phyloP scores from a whole-genome alignment of 2,329 filamentous ascomycete genomes.

The Trichoderma harzianum region DNA sequence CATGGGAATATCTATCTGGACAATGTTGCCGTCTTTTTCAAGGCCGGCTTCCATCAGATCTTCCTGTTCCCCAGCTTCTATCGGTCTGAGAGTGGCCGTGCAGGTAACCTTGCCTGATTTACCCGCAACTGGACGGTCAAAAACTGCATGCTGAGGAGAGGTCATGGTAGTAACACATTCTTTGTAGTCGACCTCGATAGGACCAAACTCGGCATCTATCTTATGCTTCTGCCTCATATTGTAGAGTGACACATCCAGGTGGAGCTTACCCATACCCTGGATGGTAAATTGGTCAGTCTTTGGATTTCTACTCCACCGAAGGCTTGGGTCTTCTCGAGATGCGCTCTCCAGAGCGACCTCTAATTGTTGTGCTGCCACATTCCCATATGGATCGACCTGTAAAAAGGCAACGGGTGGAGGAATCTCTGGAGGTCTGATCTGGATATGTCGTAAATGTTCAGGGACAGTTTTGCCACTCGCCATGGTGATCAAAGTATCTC shows the following conservation, averaged over 20 bases:
- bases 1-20: slow-evolving; percentile 52
- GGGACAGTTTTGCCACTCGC: slow-evolving; percentile 60
- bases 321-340: slow-evolving; percentile 86
- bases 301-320: slow-evolving; percentile 79
- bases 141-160: slow-evolving; percentile 56
- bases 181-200: slow-evolving; percentile 92
- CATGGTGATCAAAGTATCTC: slow-evolving; percentile 83
- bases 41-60: slow-evolving; percentile 41
- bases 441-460: slow-evolving; percentile 66
- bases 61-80: slow-evolving; percentile 43
- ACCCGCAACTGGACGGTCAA: slow-evolving; percentile 77
- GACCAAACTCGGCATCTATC: slow-evolving; percentile 79
- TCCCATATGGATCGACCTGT: slow-evolving; percentile 78
- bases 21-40: slow-evolving; percentile 68
- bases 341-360: slow-evolving; percentile 72
- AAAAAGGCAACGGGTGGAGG: slow-evolving; percentile 95
- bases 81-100: slow-evolving; percentile 62
- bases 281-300: slow-evolving; percentile 92
- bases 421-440: slow-evolving; percentile 82
- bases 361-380: slow-evolving; percentile 76
- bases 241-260: slow-evolving; percentile 89
- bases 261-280: slow-evolving; percentile 93
- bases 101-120: slow-evolving; percentile 77
- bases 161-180: slow-evolving; percentile 68
- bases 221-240: slow-evolving; percentile 86